Percentiles rank a stretch among this genome's conserved stretches.
Conservation (phyloP, 202 grass and related monocot genomes). For the Zizania palustris region DNA sequence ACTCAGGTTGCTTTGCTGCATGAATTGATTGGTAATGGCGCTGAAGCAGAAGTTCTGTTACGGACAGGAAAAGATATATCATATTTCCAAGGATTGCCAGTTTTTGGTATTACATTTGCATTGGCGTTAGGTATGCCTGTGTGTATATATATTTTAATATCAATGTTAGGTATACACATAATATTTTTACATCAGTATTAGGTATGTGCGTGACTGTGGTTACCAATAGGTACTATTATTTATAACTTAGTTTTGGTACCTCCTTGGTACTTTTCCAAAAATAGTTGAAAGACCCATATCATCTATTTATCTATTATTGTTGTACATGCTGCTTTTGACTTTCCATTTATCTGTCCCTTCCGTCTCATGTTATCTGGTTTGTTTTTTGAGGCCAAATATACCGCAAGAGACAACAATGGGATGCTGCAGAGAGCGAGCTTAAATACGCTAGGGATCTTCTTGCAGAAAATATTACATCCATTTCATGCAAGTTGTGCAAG, state of each 20-base stretch:
- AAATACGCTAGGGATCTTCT: conserved; percentile 62
- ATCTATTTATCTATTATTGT: neutral
- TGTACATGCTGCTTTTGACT: conserved; percentile 14
- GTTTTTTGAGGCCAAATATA: conserved; percentile 70
- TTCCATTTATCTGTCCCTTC: conserved; percentile 16
- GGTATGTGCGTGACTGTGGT: too few species aligned
- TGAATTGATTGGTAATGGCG: conserved; percentile 73
- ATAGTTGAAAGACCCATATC: neutral
- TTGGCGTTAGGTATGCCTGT: conserved; percentile 55
- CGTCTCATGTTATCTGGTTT: conserved; percentile 23
- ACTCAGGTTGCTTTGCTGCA: conserved; percentile 65
- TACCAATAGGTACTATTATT: neutral
- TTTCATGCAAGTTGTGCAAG: conserved; percentile 72
- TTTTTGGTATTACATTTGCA: conserved; percentile 71
- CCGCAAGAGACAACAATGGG: conserved; percentile 64
- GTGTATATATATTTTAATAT: neutral
- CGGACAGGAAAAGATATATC: conserved; percentile 77
- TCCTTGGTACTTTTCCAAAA: neutral
- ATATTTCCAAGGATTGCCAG: conserved; percentile 49
- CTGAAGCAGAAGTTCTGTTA: conserved; percentile 80
- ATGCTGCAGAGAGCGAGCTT: conserved; percentile 61
- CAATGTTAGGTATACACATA: neutral
- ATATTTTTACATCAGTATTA: neutral
- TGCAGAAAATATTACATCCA: conserved; percentile 37
- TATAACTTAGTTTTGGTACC: neutral